A percentile compares a stretch with the other conserved stretches of the same genome.
Evolutionary conservation across 768 basidiomycete species (phyloP).

Genomic region (Pholiota microspora): DNA sequence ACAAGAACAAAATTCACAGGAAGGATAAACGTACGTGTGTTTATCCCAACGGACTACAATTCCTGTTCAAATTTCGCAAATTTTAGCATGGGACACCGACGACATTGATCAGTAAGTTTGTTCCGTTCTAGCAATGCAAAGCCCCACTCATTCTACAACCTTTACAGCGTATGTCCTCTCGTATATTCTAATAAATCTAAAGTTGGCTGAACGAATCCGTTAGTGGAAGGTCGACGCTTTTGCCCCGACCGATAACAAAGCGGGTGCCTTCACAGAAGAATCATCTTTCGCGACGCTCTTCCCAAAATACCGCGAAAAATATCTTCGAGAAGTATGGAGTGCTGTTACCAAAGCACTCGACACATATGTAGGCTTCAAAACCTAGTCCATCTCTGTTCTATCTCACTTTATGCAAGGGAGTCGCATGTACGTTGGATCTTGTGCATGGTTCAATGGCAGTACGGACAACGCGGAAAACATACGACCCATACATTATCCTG

Average conservation of each 20-base stretch:
- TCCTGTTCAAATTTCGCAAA: constrained; percentile 16
- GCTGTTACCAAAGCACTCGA: constrained; percentile 86
- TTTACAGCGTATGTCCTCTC: constrained; percentile 40
- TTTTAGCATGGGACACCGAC: constrained; percentile 95
- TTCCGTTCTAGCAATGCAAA: background rate
- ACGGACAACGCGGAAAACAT: constrained; percentile 94
- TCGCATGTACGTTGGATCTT: constrained; percentile 90
- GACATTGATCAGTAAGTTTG: constrained; percentile 92
- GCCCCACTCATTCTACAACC: background rate
- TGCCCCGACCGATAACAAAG: constrained; percentile 69
- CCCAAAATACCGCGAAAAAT: constrained; percentile 97
- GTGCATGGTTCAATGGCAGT: constrained; percentile 98
- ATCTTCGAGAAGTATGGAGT: constrained; percentile 92
- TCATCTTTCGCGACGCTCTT: constrained; percentile 98
- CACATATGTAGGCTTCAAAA: constrained; percentile 51
- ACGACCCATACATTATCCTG: constrained; percentile 93
- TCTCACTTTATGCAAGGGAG: constrained; percentile 48
- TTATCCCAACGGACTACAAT: background rate
- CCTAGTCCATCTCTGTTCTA: background rate
- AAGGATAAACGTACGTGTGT: constrained; percentile 87
- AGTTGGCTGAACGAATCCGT: background rate
- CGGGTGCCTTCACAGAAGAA: constrained; percentile 87
- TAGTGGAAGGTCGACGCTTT: constrained; percentile 93
- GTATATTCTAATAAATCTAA: background rate
- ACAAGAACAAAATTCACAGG: constrained; percentile 86